phyloP scores from a whole-genome alignment of 2,329 filamentous ascomycete species.

The Magnaporthales sp. region DNA sequence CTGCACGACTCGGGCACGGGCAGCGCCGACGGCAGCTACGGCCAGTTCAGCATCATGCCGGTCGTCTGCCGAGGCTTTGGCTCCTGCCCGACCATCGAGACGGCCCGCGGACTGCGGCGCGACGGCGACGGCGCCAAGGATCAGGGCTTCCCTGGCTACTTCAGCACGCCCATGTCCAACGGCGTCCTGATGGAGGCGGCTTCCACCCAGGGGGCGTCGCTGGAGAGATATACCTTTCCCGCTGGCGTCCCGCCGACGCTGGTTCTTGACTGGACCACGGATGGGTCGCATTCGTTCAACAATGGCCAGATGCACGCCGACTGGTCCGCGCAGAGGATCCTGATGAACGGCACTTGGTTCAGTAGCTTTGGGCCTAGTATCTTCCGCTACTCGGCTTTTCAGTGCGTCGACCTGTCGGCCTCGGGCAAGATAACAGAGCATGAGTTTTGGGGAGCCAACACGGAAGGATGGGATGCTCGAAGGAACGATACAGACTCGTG shows the following conservation, averaged over 20 bases:
- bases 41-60: constrained; percentile 3
- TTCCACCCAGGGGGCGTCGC: not conserved
- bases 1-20: constrained; percentile 1
- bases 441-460: not conserved
- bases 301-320: not conserved
- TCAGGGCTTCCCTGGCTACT: not conserved
- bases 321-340: constrained; percentile 2
- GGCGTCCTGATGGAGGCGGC: constrained; percentile 1
- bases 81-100: not conserved
- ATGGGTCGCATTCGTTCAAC: constrained; percentile 4
- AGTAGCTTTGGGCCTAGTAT: constrained; percentile 2
- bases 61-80: not conserved
- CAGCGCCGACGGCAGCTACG: constrained; percentile 2
- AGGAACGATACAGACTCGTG: not conserved
- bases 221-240: constrained; percentile 1
- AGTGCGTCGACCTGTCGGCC: constrained; percentile 1
- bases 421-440: not conserved
- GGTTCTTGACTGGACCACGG: constrained; percentile 2
- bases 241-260: not conserved
- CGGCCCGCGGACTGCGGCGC: not conserved
- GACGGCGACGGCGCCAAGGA: constrained; percentile 5
- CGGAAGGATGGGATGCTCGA: not conserved
- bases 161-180: not conserved
- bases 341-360: constrained; percentile 3
- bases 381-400: constrained; percentile 1